Evolutionary conservation across 2,329 filamentous ascomycete genomes (phyloP), one percentile per base, ranked within the genome.

Genomic region (Aureobasidium musti): DNA sequence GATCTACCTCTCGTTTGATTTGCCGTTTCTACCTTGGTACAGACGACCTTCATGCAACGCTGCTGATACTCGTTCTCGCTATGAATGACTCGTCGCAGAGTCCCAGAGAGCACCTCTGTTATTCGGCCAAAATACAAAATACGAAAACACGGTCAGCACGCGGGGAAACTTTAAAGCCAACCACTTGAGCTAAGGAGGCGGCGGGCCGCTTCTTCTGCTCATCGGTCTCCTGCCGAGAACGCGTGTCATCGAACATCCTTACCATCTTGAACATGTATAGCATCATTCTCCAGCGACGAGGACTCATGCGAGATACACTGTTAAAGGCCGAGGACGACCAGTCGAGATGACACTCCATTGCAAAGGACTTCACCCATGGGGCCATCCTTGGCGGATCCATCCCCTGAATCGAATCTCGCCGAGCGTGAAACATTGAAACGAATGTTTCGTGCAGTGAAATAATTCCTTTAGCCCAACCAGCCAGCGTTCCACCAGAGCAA

Each of bases 341-440:
- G 54, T 26, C 3, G 54, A 21, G 17, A 26, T 3, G 37, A 33
- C 17, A 21, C 26, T 17, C 33, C 23, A 43, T 45, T 43, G 54
- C 37, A 45, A 59, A 59, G 52, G n/a, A 56, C 39, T 56, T 19
- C 23, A 17, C 57, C 57, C 57, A 23, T 49, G 57, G 57, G 57
- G 57, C 17, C 6, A 3, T 37, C n/a, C 56, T 61, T 61, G 57
- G 57, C 57, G 28, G 26, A 37, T 37, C 26, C 56, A 13, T 47
- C 45, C 41, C 59, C 59, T 63, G 59, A 50, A 63, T 63, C 43
- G 43, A 23, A 23, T 47, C 21, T 47, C 43, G 43, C 43, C 43
- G 43, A 47, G 23, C 23, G 43, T 47, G 43, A 47, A 47, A 47
- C 30, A 26, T 33, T 3, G 19, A 60, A 49, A 61, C 45, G 30